Base-by-base conservation (phyloP, 176 grass and related monocot species). In the Bromus sterilis region DNA sequence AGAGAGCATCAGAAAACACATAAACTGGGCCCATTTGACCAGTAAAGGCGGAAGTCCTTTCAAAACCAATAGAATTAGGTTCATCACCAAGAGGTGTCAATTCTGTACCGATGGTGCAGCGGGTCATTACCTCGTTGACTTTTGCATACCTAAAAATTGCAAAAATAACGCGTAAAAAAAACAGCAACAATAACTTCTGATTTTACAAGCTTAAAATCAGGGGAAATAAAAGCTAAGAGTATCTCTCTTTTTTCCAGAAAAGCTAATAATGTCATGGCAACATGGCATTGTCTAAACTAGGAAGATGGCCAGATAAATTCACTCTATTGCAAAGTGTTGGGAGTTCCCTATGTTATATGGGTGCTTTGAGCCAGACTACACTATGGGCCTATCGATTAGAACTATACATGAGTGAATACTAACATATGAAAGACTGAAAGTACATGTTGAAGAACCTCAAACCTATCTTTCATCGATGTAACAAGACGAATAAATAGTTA, bases 21-120 rank as follows among this genome's bases (percentile, higher is more conserved):
- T 98, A 98, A 79, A 95, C 78, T 86, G 95, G 95, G 43, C 95
- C 95, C 89, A 98, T 95, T 85, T 98, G 95, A 85, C 95, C 95
- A 71, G 78, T 89, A 74, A 98, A 98, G 21, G 95, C 88, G 86
- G 67, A 93, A 25, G 86, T 89, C 24, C 74, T 94, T 49, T 91
- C 89, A 86, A 93, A 95, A 84, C 87, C 92, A 81, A 93, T 79
- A 71, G 84, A 84, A 77, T 76, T 78, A 70, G 93, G 79, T 66
- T 93, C 95, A 85, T 98, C 92, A 81, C 88, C 75, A 71, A 91
- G 83, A 29, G 90, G 90, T 55, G 79, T 93, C 80, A 95, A 46
- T 89, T 98, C 88, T 65, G 90, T 86, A 64, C 92, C 95, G 79
- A 98, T 79, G 23, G 86, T 91, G 84, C 95, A 98, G 32, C 88